Evolutionary conservation across 2,329 filamentous ascomycete species (phyloP).

Genomic region (Microcyclospora tardicrescens): DNA sequence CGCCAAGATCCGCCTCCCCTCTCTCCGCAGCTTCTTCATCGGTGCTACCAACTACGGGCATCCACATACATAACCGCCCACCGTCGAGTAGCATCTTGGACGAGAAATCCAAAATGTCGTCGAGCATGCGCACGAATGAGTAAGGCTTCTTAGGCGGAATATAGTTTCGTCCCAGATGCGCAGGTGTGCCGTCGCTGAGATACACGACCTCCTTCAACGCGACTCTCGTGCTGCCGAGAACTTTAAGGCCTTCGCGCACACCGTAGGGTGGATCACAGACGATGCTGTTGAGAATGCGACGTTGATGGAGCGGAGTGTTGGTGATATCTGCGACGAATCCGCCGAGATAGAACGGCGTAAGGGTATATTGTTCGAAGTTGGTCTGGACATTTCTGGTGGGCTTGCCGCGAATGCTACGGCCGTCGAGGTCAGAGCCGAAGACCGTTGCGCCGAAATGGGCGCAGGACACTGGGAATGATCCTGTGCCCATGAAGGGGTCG

Average conservation of each 20-base stretch:
- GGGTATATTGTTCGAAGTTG: conserved; percentile 76
- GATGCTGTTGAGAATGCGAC: conserved; percentile 65
- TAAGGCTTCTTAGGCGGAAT: conserved; percentile 86
- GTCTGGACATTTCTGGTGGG: conserved; percentile 42
- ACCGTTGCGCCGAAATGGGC: conserved; percentile 77
- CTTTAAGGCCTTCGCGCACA: conserved; percentile 79
- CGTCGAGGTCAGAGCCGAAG: conserved; percentile 88
- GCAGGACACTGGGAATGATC: conserved; percentile 80
- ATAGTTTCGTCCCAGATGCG: conserved; percentile 58
- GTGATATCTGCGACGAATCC: conserved; percentile 79
- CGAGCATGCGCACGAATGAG: conserved; percentile 77
- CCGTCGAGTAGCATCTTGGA: conserved; percentile 61
- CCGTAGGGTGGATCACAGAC: conserved; percentile 94
- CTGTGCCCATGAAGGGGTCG: conserved; percentile 91
- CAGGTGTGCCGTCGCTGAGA: conserved; percentile 54
- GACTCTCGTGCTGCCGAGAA: conserved; percentile 62
- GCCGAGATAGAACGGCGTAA: conserved; percentile 55
- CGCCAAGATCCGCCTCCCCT: conserved; percentile 4
- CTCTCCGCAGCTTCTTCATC: conserved; percentile 38
- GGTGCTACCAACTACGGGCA: conserved; percentile 63
- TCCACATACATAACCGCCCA: conserved; percentile 86
- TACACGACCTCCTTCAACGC: conserved; percentile 37
- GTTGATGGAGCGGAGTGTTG: conserved; percentile 55
- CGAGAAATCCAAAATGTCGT: conserved; percentile 78
- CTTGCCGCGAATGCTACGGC: conserved; percentile 69